Conservation (phyloP, 2,329 filamentous ascomycete genomes). For the Endoconidiophora laricicola region DNA sequence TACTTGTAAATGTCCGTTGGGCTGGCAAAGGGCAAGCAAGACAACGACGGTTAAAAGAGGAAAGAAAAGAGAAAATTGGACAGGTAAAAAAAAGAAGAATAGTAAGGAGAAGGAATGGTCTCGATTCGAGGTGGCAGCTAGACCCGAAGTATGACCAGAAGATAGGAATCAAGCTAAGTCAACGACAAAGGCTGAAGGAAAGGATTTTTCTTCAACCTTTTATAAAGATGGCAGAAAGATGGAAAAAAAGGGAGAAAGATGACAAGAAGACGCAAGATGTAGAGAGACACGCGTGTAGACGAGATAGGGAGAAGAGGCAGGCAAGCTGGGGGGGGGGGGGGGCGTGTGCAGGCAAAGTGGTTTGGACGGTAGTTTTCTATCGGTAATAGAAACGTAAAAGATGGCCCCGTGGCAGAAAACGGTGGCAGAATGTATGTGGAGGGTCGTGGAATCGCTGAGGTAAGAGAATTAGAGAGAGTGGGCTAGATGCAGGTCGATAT, state of each 20-base stretch:
- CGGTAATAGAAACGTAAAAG: not conserved
- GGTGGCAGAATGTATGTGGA: not conserved
- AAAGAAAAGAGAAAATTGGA: not conserved
- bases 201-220: too few relatives aligned
- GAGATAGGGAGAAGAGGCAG: constrained; percentile 1
- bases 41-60: not conserved
- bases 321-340: not conserved
- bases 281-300: not conserved
- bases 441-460: not conserved
- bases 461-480: not conserved
- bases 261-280: not conserved
- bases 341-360: not conserved
- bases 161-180: too few relatives aligned
- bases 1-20: too few relatives aligned
- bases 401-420: not conserved
- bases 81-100: not conserved
- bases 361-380: too few relatives aligned
- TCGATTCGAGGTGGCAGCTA: too few relatives aligned
- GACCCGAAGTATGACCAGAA: too few relatives aligned
- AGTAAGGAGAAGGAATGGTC: not conserved
- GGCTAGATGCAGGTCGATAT: not conserved
- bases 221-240: too few relatives aligned
- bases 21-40: not conserved
- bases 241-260: not conserved
- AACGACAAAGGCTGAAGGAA: too few relatives aligned